Evolutionary conservation across 192 early-diverging fungal species (phyloP).

Genomic region (Coemansia sp.): DNA sequence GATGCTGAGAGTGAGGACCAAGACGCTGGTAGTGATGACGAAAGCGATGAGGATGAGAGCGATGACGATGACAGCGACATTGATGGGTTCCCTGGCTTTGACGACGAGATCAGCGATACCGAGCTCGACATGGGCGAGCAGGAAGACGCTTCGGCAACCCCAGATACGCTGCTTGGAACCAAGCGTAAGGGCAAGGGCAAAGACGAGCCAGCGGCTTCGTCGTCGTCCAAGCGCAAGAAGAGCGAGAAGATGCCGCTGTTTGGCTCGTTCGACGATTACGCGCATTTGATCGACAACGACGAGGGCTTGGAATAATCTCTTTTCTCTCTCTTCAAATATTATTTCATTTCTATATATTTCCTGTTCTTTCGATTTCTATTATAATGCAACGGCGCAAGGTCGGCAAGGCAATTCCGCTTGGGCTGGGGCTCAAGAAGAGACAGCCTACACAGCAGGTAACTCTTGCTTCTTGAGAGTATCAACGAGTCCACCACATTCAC

Average conservation of each 20-base stretch:
- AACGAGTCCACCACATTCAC: background rate
- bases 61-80: conserved; percentile 59
- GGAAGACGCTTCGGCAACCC: background rate
- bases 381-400: conserved; percentile 41
- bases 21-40: conserved; percentile 55
- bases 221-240: conserved; percentile 56
- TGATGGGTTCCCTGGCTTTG: conserved; percentile 31
- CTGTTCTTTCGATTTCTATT: background rate
- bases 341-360: conserved; percentile 3
- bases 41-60: conserved; percentile 55
- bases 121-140: conserved; percentile 12
- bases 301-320: conserved; percentile 35
- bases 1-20: conserved; percentile 52
- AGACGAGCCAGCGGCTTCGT: conserved; percentile 6
- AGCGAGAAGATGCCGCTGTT: conserved; percentile 63
- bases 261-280: conserved; percentile 73
- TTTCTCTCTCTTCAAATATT: background rate
- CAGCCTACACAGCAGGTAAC: conserved; percentile 20
- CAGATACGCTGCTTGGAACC: conserved; percentile 11
- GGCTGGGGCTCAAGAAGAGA: conserved; percentile 13
- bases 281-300: conserved; percentile 49
- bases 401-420: conserved; percentile 19
- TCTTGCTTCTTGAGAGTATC: background rate
- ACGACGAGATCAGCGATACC: conserved; percentile 21
- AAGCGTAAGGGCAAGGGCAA: conserved; percentile 46